Base-by-base conservation (phyloP, 306 rosid species). In the Calophaca sinica region DNA sequence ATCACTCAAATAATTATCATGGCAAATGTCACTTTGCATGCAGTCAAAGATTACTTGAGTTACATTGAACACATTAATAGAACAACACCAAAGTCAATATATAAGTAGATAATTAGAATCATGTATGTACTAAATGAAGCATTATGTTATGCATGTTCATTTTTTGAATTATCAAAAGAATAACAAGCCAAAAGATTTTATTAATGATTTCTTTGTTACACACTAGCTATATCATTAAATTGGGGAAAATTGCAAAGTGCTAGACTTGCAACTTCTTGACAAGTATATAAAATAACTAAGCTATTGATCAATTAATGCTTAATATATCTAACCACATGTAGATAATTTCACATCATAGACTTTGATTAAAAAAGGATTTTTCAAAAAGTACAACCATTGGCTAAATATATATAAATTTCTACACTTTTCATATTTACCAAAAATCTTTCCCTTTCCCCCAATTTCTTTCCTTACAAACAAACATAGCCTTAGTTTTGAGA, bases 401-500 rank as follows among this genome's bases (percentile, higher is more conserved):
- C 26, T 20, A 20, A 20, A 20, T 20, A 20, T 20, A 20, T 20
- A 20, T 20, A 20, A 20, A 20, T 20, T 20, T 20, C 26, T 1
- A 20, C 26, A n/a, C n/a, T n/a, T n/a, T n/a, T n/a, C n/a, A n/a
- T n/a, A n/a, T n/a, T n/a, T n/a, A n/a, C n/a, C n/a, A n/a, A n/a
- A n/a, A n/a, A n/a, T n/a, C n/a, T n/a, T n/a, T n/a, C n/a, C n/a
- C n/a, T n/a, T n/a, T n/a, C n/a, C n/a, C n/a, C n/a, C n/a, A n/a
- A n/a, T n/a, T n/a, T n/a, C n/a, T n/a, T n/a, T n/a, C n/a, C n/a
- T n/a, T n/a, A n/a, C n/a, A n/a, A n/a, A n/a, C n/a, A n/a, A n/a
- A n/a, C n/a, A n/a, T n/a, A n/a, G n/a, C n/a, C n/a, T 26, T 13
- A 39, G n/a, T 9, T 66, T 57, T 26, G 10, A 64, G 70, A 73